These are phyloP conservation scores for Fonsecaea pedrosoi DNA, from an alignment of 2,329 filamentous ascomycete species.

Conservation along the genomic window DNA sequence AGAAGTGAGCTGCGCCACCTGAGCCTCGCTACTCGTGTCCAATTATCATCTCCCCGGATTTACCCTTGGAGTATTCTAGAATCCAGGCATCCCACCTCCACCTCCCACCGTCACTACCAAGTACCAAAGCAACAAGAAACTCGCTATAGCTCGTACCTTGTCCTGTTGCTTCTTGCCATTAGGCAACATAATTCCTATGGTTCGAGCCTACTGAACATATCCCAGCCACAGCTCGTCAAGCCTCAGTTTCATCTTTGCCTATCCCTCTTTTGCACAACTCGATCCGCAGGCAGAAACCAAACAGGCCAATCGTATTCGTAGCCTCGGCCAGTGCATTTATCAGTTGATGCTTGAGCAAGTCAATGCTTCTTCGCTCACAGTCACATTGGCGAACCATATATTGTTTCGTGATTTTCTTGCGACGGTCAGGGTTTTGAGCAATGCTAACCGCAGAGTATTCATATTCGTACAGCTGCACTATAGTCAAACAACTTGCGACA, in stretches of 20 bases:
- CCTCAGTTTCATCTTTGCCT: neutral
- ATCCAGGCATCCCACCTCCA: neutral
- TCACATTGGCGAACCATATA: neutral
- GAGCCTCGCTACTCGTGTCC: too few species aligned
- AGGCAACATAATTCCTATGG: neutral
- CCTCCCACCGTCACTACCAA: neutral
- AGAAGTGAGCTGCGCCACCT: too few species aligned
- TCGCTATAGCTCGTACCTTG: neutral
- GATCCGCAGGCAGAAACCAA: slow-evolving; percentile 3
- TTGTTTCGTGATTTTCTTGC: neutral
- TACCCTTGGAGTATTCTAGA: neutral
- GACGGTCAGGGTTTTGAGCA: neutral
- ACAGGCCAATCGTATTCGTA: slow-evolving; percentile 5
- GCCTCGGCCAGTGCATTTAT: neutral
- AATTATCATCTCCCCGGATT: too few species aligned
- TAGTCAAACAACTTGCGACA: too few species aligned
- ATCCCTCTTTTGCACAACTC: neutral
- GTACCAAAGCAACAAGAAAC: too few species aligned
- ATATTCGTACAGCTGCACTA: neutral
- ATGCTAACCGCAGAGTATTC: neutral
- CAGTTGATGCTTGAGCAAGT: neutral
- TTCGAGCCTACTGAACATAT: neutral
- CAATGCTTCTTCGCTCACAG: neutral
- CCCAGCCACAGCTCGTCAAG: neutral
- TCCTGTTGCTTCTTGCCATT: neutral